Evolutionary conservation across 441 rosid species (phyloP).

Genomic region (Pelargonium cotyledonis): DNA sequence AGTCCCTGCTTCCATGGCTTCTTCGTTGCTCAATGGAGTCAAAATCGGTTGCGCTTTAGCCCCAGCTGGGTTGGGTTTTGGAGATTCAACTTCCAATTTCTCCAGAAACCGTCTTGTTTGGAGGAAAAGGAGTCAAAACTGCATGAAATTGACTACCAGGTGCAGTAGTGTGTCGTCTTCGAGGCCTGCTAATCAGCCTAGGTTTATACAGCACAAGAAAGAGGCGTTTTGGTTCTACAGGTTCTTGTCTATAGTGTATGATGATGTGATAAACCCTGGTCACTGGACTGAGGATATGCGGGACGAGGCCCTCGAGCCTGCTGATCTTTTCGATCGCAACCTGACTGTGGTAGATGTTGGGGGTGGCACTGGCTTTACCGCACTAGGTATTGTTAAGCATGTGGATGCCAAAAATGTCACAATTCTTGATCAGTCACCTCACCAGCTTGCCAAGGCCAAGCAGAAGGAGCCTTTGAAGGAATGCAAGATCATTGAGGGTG

Average conservation of each 20-base stretch:
- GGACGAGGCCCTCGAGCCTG: slow-evolving; percentile 41
- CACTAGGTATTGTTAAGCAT: slow-evolving; percentile 48
- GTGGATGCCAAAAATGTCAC: slow-evolving; percentile 47
- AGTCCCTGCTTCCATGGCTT: background rate
- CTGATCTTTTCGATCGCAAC: slow-evolving; percentile 34
- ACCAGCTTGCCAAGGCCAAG: slow-evolving; percentile 47
- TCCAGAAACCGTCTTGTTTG: slow-evolving; percentile 48
- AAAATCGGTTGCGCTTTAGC: background rate
- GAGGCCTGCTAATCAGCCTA: slow-evolving; percentile 43
- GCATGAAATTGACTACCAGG: background rate
- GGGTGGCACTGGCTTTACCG: slow-evolving; percentile 49
- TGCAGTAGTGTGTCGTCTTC: slow-evolving; percentile 13
- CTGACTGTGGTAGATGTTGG: slow-evolving; percentile 42
- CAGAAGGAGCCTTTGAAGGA: slow-evolving; percentile 84
- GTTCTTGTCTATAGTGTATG: slow-evolving; percentile 43
- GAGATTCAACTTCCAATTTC: background rate
- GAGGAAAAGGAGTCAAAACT: slow-evolving; percentile 47
- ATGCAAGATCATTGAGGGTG: slow-evolving; percentile 82
- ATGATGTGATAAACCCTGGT: slow-evolving; percentile 45
- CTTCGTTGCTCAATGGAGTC: background rate
- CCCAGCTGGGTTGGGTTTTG: background rate
- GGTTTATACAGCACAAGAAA: slow-evolving; percentile 47
- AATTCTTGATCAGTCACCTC: slow-evolving; percentile 48
- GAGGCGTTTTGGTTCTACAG: slow-evolving; percentile 50
- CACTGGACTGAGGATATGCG: slow-evolving; percentile 55